A percentile compares a stretch with the other conserved stretches of the same genome.
Conservation (phyloP, 176 grass and related monocot species). For the Carex littledalei region DNA sequence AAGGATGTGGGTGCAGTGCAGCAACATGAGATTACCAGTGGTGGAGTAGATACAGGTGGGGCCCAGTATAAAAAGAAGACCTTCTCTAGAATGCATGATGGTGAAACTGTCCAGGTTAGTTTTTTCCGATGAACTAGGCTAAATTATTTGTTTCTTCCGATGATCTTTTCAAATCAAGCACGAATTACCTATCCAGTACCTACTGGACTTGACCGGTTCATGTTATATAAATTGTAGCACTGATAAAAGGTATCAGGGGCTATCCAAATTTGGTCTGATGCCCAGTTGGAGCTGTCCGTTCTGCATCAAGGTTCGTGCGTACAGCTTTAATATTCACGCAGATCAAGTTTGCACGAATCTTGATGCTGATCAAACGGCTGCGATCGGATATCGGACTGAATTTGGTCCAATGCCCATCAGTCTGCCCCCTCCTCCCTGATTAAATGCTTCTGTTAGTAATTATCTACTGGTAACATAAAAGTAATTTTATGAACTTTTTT, state of each 20-base stretch:
- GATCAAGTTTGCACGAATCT: too few relatives aligned
- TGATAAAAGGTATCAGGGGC: background rate
- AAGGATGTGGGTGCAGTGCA: constrained; percentile 13
- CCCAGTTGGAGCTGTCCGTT: too few relatives aligned
- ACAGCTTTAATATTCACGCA: too few relatives aligned
- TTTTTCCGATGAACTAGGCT: background rate
- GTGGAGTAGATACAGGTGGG: background rate
- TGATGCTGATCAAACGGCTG: too few relatives aligned
- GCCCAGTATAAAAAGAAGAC: constrained; percentile 78
- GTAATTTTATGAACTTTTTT: too few relatives aligned
- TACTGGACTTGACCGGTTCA: background rate
- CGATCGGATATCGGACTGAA: too few relatives aligned
- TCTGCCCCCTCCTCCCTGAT: too few relatives aligned
- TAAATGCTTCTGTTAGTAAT: too few relatives aligned
- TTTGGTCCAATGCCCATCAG: too few relatives aligned
- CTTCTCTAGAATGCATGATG: constrained; percentile 90
- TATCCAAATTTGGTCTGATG: too few relatives aligned
- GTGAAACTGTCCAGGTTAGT: constrained; percentile 73
- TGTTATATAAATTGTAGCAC: background rate
- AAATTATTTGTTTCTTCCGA: background rate
- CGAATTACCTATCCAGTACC: background rate
- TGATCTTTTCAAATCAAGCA: background rate
- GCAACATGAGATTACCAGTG: constrained; percentile 24
- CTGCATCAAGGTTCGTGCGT: too few relatives aligned
- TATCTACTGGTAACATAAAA: too few relatives aligned